Base-by-base conservation (phyloP, 768 basidiomycete species). In the Lyophyllum decastes region DNA sequence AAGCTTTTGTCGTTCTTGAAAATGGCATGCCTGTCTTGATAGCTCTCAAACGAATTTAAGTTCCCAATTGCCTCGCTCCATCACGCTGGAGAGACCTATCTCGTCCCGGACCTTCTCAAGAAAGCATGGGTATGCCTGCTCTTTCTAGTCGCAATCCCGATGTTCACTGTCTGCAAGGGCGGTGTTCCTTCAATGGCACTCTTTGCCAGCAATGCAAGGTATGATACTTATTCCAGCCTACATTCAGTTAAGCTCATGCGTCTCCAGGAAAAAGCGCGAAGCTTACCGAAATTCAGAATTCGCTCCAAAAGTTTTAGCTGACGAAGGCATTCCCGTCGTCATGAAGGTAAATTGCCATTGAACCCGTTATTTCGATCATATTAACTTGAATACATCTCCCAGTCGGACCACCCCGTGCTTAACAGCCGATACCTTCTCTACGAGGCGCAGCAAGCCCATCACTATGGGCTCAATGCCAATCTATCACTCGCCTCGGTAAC, bases 21-120 rank as follows among this genome's bases (percentile, higher is more conserved):
- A 16, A 27, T 25, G 17, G 14, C 22, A 22, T 40, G 14, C 52
- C 11, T 30, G 27, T 21, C 2, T 27, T 1, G 16, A 2, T 54
- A 90, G 79, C 76, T 93, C 2, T 84, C 89, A 10, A 90, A 93
- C 70, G 91, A 94, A 61, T 94, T 92, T 76, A 75, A 90, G 59
- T 90, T 90, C 72, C 82, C 86, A 0, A 75, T 92, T 35, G 83
- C 89, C 0, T 86, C 87, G 0, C 84, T 91, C 71, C 90, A 92
- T 63, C 90, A 92, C 62, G 90, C 91, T 0, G 85, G 86, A 41
- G 89, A 92, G 63, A 83, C 90, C 0, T 93, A 89, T 62, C 85
- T 94, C 40, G 89, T 92, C n/a, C 87, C 90, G 2, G 83, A 85
- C 24, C 68, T 90, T 0, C 77, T 94, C 54, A 92, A 91, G 70